phyloP scores from a whole-genome alignment of 371 early-diverging fungal genomes.

The Phascolomyces articulosus region DNA sequence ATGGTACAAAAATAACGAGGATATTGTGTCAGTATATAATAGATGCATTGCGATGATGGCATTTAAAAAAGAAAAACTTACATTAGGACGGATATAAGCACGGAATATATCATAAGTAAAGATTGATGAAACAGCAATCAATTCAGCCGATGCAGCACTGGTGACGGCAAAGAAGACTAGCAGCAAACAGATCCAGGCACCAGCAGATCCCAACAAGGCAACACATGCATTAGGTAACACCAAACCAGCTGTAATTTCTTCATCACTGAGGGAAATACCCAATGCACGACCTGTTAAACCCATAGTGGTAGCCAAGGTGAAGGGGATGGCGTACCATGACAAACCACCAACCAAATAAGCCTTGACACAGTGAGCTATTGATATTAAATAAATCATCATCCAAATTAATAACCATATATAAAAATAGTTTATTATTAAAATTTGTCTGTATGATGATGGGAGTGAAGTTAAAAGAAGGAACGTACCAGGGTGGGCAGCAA shows the following conservation, averaged over 20 bases:
- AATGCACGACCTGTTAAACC: conserved; percentile 70
- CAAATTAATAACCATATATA: too few species aligned
- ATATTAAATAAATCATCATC: too few species aligned
- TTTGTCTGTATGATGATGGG: too few species aligned
- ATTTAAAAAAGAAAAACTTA: neutral
- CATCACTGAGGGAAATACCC: conserved; percentile 47
- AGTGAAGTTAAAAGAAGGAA: too few species aligned
- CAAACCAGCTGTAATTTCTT: conserved; percentile 64
- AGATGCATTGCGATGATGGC: neutral
- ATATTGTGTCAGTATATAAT: too few species aligned
- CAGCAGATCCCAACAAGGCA: conserved; percentile 60
- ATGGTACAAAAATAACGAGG: neutral
- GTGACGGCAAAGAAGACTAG: conserved; percentile 78
- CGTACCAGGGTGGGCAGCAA: conserved; percentile 62
- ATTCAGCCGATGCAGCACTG: conserved; percentile 66
- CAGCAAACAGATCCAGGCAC: conserved; percentile 64
- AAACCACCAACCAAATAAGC: conserved; percentile 69
- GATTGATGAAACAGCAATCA: conserved; percentile 74
- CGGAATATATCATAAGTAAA: conserved; percentile 72
- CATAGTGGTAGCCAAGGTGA: conserved; percentile 70
- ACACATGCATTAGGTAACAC: conserved; percentile 69
- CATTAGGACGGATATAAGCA: conserved; percentile 64
- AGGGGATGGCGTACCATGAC: conserved; percentile 76
- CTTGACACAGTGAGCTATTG: conserved; percentile 59
- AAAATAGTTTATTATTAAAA: too few species aligned